Evolutionary conservation across 345 rosid genomes (phyloP), one percentile per base, ranked within the genome.

Genomic region (Eucalyptus virginea): DNA sequence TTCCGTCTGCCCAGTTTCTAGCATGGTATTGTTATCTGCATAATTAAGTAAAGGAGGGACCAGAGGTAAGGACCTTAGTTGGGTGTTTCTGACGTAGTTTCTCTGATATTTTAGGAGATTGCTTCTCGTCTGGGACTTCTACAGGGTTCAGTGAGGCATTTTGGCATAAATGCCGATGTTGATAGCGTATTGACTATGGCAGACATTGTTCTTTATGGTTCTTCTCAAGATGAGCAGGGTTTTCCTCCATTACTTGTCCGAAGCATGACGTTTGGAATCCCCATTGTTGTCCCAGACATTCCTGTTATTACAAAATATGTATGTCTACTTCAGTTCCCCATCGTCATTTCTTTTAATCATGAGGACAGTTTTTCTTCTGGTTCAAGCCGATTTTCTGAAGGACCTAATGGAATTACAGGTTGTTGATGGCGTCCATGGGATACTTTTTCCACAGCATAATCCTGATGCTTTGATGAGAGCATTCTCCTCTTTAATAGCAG

Each of bases 221-320:
- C 99, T 90, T 97, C 98, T 87, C 99, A 96, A 91, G 98, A 96
- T 92, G 99, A 97, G 89, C 99, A 97, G 91, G 95, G 94, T 89
- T 98, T 98, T 87, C 98, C 99, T 87, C 93, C 98, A 67, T 87
- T 98, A 81, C 90, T 98, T 89, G 91, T 95, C 89, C 96, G 98
- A 90, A 98, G 99, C 89, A 96, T 98, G 99, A 96, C 96, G 86
- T 95, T 96, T 90, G 96, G 96, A 87, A 92, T 96, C 88, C 99
- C 97, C 52, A 89, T 97, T 90, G 90, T 96, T 86, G 91, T 94
- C 54, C 99, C 99, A 69, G 98, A 98, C 92, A 92, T 94, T 91
- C 96, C 98, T 86, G 88, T 94, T 86, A 91, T 98, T 81, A 97
- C 91, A 94, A 94, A 94, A 95, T 95, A 96, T 88, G 99, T 96